Base-by-base conservation (phyloP, 2,329 filamentous ascomycete genomes). In the Raffaelea deltoideospora region DNA sequence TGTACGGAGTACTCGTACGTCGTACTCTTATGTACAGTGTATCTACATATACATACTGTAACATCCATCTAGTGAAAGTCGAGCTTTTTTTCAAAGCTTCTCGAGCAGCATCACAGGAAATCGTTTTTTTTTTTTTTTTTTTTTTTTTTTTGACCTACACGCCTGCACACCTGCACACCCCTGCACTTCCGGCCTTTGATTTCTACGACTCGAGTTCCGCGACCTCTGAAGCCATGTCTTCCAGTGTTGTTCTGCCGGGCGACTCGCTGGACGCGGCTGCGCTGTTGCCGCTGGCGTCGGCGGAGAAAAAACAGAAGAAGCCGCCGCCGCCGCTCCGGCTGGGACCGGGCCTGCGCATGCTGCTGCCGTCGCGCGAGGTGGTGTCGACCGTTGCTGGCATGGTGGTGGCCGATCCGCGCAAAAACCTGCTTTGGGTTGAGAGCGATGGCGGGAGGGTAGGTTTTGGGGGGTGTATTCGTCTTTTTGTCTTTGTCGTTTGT, bases 261-360 rank as follows among this genome's bases (percentile, higher is more conserved):
- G 86, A 95, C 48, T 52, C 61, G 23, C 68, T 95, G 32, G 72
- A 83, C 40, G 39, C 44, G 14, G 21, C 37, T 18, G 34, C 26
- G 13, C 33, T 45, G 17, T 38, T 46, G 27, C 38, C 43, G n/a
- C 37, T 37, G 6, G 37, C 14, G 3, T 18, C 20, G 14, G 55
- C 69, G 26, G 67, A 93, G 27, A 83, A 84, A 3, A 71, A 71
- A 22, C 68, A 79, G 43, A 66, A 69, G 33, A 83, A 77, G 47
- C 64, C 73, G 43, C 73, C 83, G 30, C 64, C 74, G 42, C 73
- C 84, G 28, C 65, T 94, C 44, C 83, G 82, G 38, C 69, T 95
- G 20, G 87, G 87, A 21, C 82, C 85, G 14, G 87, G 87, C 38
- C 67, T 95, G 39, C 79, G 80, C 42, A 77, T 92, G 55, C 75